phyloP scores from a whole-genome alignment of 768 basidiomycete genomes.

The Suillus americanus region DNA sequence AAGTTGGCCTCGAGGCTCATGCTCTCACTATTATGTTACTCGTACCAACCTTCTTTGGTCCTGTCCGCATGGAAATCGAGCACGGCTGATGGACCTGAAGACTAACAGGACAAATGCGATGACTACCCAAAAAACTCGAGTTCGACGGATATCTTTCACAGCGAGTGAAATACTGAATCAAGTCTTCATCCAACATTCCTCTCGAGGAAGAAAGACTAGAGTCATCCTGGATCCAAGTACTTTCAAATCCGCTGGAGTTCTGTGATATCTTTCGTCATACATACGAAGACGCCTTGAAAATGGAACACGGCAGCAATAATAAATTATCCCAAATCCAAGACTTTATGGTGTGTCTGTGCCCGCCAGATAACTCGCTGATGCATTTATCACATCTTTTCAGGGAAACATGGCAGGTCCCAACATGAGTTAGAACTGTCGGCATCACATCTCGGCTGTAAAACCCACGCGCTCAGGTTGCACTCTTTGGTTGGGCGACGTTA shows the following conservation, averaged over 20 bases:
- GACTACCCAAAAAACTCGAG: not conserved
- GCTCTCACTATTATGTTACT: not conserved
- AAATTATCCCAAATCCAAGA: not conserved
- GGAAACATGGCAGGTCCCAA: not conserved
- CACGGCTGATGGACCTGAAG: not conserved
- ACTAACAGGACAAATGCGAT: not conserved
- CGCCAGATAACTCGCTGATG: not conserved
- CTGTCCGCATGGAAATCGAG: not conserved
- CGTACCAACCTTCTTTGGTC: not conserved
- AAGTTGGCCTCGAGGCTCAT: not conserved
- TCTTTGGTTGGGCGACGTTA: not conserved
- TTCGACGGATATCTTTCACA: not conserved
- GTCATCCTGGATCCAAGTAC: not conserved
- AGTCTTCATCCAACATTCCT: not conserved
- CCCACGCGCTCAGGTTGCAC: not conserved
- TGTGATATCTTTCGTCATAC: not conserved
- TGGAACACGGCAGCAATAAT: not conserved
- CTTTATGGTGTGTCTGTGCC: not conserved
- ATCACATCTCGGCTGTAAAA: not conserved
- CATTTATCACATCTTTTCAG: not conserved
- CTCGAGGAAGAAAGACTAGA: not conserved
- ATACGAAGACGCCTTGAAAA: not conserved
- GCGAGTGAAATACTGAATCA: not conserved
- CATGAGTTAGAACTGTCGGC: not conserved
- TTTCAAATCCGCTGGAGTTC: no score